Evolutionary conservation across 148 eudicot species (phyloP).

Genomic region (Chenopodium suecicum): DNA sequence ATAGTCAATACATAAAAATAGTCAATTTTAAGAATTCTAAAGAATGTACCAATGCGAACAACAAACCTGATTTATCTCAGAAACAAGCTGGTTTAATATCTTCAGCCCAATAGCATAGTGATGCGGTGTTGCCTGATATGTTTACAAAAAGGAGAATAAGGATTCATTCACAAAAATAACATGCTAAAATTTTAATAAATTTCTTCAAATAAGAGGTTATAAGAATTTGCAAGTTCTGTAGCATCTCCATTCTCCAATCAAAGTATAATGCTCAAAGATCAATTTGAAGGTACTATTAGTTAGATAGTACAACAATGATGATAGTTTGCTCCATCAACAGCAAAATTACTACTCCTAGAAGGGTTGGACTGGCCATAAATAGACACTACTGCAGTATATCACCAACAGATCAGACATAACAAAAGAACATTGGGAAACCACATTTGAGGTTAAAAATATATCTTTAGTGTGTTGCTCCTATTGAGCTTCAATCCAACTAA

Average conservation of each 20-base stretch:
- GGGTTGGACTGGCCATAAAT: background rate
- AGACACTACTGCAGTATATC: background rate
- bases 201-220: background rate
- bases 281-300: background rate
- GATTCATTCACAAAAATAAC: background rate
- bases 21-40: background rate
- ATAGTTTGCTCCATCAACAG: background rate
- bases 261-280: background rate
- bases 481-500: background rate
- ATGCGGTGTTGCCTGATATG: constrained; percentile 59
- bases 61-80: constrained; percentile 81
- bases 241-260: background rate
- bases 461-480: background rate
- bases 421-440: background rate
- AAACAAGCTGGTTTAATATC: constrained; percentile 74
- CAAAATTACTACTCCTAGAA: background rate
- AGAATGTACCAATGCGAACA: constrained; percentile 9
- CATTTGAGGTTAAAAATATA: background rate
- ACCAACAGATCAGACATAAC: background rate
- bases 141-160: constrained; percentile 17
- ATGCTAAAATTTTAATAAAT: background rate
- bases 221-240: background rate
- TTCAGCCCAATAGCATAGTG: constrained; percentile 73
- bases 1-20: background rate
- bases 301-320: background rate